Evolutionary conservation across 2,329 filamentous ascomycete species (phyloP).

Genomic region (Helotiales sp.): DNA sequence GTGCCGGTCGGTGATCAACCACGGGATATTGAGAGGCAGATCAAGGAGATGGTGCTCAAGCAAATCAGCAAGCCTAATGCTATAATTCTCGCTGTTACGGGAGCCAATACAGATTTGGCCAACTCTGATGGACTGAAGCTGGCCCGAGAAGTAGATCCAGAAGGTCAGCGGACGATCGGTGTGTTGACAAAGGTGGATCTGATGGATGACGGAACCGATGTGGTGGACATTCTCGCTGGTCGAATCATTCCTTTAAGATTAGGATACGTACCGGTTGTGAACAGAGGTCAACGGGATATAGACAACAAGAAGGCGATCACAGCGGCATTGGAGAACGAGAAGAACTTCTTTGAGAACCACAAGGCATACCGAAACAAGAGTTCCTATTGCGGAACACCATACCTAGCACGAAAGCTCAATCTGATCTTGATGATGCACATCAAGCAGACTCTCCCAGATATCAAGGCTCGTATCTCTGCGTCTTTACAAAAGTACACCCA

Average conservation of each 20-base stretch:
- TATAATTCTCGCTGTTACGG: slow-evolving; percentile 94
- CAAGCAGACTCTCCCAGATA: slow-evolving; percentile 97
- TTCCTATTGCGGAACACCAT: slow-evolving; percentile 96
- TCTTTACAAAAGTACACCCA: slow-evolving; percentile 88
- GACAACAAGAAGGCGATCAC: slow-evolving; percentile 97
- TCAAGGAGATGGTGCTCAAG: slow-evolving; percentile 96
- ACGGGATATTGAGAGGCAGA: slow-evolving; percentile 94
- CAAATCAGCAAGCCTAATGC: slow-evolving; percentile 98
- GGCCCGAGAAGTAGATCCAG: slow-evolving; percentile 92
- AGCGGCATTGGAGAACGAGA: slow-evolving; percentile 87
- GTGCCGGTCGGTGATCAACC: slow-evolving; percentile 96
- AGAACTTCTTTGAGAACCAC: slow-evolving; percentile 97
- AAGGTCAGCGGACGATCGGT: slow-evolving; percentile 96
- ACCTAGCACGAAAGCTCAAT: slow-evolving; percentile 94
- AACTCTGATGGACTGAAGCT: slow-evolving; percentile 98
- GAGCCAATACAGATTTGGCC: slow-evolving; percentile 95
- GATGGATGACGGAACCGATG: slow-evolving; percentile 98
- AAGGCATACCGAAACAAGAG: slow-evolving; percentile 99
- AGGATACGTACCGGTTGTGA: slow-evolving; percentile 96
- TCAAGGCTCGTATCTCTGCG: slow-evolving; percentile 94
- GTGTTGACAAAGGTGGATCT: slow-evolving; percentile 98
- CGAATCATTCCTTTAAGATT: slow-evolving; percentile 93
- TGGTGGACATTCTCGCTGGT: slow-evolving; percentile 96
- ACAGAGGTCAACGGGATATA: slow-evolving; percentile 96
- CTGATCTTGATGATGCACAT: slow-evolving; percentile 99